Evolutionary conservation across 257 asterid genomes (phyloP), one percentile per base, ranked within the genome.

Genomic region (Plantago elongata): DNA sequence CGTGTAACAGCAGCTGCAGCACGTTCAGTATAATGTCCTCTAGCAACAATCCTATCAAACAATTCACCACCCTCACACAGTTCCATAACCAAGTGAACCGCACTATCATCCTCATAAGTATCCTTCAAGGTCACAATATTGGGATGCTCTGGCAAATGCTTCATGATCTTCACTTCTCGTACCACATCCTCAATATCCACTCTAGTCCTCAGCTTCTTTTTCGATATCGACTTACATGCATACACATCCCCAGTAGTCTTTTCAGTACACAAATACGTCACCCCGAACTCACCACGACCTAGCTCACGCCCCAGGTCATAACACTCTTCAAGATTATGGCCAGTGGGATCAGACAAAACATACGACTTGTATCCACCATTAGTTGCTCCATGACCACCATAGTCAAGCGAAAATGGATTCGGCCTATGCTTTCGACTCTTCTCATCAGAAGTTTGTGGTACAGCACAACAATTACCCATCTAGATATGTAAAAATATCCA

Each of bases 391-490:
- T 69, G 73, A 10, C 45, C 64, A 7, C 64, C 72, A 22, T 72
- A 14, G n/a, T 55, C 73, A 11, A 16, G 6, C 1, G 84, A 45
- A 54, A 75, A 80, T 2, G 84, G 80, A 64, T 83, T 79, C 1
- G 76, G 47, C 66, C 69, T 79, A 9, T 60, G 65, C 61, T 76
- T 81, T 37, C 43, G 45, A 7, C 5, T 11, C 34, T 73, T 78
- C 63, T 79, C 88, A 59, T 77, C 79, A 8, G 78, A 55, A 46
- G 83, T 79, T 57, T 72, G 57, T 9, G 88, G 88, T 17, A 67
- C 83, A 15, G 77, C 83, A 47, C 85, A 82, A 71, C 88, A 82
- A 65, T 82, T 82, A n/a, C 88, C 88, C 88, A 82, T 82, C 58
- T 8, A 34, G 40, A 7, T 34, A 34, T 34, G 40, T 7, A 5